Conservation (phyloP, 345 rosid species). For the Raphanus sativus region DNA sequence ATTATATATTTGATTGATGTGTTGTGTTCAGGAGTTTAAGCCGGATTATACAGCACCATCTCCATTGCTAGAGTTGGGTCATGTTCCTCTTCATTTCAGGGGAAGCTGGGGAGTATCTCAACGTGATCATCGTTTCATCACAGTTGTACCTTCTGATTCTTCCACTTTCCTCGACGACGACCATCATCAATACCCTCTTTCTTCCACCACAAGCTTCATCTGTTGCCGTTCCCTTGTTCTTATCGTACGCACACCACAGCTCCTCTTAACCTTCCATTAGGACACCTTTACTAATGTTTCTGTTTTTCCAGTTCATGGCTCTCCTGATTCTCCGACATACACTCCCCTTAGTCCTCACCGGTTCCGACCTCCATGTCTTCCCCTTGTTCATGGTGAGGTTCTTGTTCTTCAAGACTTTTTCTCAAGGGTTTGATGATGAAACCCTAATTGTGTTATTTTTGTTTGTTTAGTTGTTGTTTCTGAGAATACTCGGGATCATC, state of each 20-base stretch:
- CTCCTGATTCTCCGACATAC: constrained; percentile 74
- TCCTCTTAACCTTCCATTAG: not conserved
- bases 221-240: constrained; percentile 64
- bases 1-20: not conserved
- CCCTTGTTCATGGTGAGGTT: constrained; percentile 55
- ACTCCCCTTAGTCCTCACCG: constrained; percentile 61
- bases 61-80: constrained; percentile 67
- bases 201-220: constrained; percentile 54
- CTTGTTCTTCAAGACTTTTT: not conserved
- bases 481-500: constrained; percentile 60
- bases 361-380: constrained; percentile 47
- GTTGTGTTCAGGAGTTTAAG: constrained; percentile 59
- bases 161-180: constrained; percentile 40
- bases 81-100: constrained; percentile 79
- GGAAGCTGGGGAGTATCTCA: constrained; percentile 80
- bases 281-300: constrained; percentile 7
- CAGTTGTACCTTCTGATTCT: constrained; percentile 69
- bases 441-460: not conserved
- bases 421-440: not conserved
- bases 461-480: constrained; percentile 51
- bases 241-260: constrained; percentile 45
- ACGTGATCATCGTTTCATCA: constrained; percentile 58
- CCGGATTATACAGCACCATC: constrained; percentile 90
- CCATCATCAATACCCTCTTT: constrained; percentile 51
- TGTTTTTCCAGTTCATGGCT: constrained; percentile 59